Evolutionary conservation across 495 filamentous ascomycete genomes (phyloP), one percentile per base, ranked within the genome.

Genomic region (Podospora fimiseda): DNA sequence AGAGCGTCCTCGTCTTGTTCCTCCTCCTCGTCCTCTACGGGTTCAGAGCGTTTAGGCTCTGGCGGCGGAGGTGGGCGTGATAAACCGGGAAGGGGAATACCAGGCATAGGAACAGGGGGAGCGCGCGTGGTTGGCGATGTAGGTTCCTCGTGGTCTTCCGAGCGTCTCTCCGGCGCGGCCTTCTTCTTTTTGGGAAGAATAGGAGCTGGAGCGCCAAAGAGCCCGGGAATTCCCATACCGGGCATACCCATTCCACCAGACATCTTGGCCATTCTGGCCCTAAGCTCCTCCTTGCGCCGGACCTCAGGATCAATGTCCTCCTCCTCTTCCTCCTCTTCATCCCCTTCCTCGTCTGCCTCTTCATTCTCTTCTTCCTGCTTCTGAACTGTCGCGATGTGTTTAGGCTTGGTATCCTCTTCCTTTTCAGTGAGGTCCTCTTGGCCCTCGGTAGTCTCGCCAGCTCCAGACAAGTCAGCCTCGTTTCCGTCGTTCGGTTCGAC

Each of bases 211-310:
- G 79, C 73, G 70, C 67, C 79, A 65, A 93, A 83, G 46, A 87
- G 85, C 22, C 44, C 44, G 22, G 89, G 86, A 22, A 85, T 79
- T 9, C 89, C 89, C 80, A 96, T 91, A 43, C 92, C 90, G 66
- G 89, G 84, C 85, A 96, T 91, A 14, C 91, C 90, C 90, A 96
- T 96, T 14, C 93, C 93, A 54, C 94, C 93, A 57, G 90, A 93
- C 88, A 98, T 94, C 70, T 94, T 96, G 20, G 91, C 92, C 89
- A 98, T 97, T 55, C 93, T 82, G 47, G 90, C 90, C 39, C 94
- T 83, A 48, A 98, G 74, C 60, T 95, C 93, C 72, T 95, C 83
- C 67, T 85, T 85, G 53, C 92, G 86, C 53, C 81, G 85, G 33
- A 89, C 74, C 65, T 98, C 93, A 0, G 90, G 90, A 54, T 98